A percentile compares a stretch with the other conserved stretches of the same genome.
These are phyloP conservation scores for Aspergillus cejpii DNA, from an alignment of 2,329 filamentous ascomycete genomes.

Conservation along the genomic window DNA sequence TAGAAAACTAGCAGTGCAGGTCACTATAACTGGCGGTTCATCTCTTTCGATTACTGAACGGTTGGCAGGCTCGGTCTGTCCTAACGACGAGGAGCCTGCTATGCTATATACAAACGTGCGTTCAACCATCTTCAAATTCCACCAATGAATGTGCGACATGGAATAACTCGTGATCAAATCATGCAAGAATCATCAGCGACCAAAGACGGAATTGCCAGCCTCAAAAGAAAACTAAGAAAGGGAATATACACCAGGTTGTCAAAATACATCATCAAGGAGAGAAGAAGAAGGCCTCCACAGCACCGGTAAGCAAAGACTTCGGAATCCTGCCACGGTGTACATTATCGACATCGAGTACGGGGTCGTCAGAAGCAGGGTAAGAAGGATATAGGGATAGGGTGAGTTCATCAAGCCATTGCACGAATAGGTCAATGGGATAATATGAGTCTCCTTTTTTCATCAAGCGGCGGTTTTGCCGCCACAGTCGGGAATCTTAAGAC, in stretches of 20 bases:
- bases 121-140: background rate
- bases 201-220: background rate
- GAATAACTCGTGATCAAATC: background rate
- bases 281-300: background rate
- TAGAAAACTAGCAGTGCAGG: background rate
- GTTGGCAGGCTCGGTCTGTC: background rate
- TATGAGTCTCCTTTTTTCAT: conserved; percentile 1
- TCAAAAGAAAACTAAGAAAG: background rate
- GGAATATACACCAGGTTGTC: background rate
- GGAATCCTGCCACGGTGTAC: conserved; percentile 4
- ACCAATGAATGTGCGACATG: background rate
- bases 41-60: too few relatives aligned
- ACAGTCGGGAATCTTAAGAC: conserved; percentile 81
- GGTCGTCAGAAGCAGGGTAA: too few relatives aligned
- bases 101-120: background rate
- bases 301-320: background rate
- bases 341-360: background rate
- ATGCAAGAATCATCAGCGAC: background rate
- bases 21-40: too few relatives aligned
- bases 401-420: background rate
- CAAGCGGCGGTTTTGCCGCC: conserved; percentile 60
- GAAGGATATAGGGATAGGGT: background rate
- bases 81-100: background rate
- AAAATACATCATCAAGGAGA: background rate
- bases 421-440: background rate